Base-by-base conservation (phyloP, 2,329 filamentous ascomycete species). In the Tolypocladium sp. region DNA sequence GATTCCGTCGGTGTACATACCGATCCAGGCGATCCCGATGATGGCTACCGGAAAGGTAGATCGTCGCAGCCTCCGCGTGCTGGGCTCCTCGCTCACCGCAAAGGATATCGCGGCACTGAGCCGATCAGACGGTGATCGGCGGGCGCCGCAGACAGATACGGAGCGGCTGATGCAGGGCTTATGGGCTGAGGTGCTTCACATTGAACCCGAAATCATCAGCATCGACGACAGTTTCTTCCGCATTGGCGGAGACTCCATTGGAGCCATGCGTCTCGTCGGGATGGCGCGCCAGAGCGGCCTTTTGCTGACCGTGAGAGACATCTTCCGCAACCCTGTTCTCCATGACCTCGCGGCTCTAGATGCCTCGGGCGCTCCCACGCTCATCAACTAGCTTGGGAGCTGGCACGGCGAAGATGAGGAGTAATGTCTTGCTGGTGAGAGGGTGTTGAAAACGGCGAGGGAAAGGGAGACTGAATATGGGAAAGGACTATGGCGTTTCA, bases 221-320 rank as follows among this genome's bases (percentile, higher is more conserved):
- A 57, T 65, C 2, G 65, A 70, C 10, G 68, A 71, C 60, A 68
- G 67, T 63, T 77, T 77, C 62, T 68, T 77, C 55, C 64, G 65
- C 22, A 63, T 76, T 4, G 75, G 75, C 6, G 76, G 75, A 9
- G 74, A 77, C 57, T 77, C 74, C 9, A 74, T 77, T 30, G 65
- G 63, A 0, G 73, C 74, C 22, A 77, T 77, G 69, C 65, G 67
- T 2, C 66, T 76, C 35, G 70, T 71, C 7, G 76, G 79, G 20
- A 59, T 66, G 27, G 68, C 67, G 22, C 65, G 69, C 37, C 64
- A 66, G 40, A 63, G 62, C 2, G 65, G 66, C 2, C 56, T 72
- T 6, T 53, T 57, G 20, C 56, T 71, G 25, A 63, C 67, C 0
- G 71, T 73, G 5, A 63, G 63, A 27, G 65, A 69, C 55, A 60